Evolutionary conservation across 2,329 filamentous ascomycete genomes (phyloP).

Genomic region (Ophiostoma sp.): DNA sequence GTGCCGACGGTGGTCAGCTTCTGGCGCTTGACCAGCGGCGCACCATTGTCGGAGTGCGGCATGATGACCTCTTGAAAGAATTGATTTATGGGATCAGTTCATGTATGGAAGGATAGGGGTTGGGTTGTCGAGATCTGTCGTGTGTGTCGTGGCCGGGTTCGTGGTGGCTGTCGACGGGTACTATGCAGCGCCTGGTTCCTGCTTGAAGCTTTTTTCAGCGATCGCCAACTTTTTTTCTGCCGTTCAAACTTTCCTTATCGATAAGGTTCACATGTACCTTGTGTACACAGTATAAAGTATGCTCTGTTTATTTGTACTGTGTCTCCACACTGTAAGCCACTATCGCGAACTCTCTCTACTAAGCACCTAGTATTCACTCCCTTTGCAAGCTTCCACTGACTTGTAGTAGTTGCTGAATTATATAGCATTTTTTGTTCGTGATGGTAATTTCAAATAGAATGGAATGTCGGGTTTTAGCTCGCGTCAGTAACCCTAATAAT

Average conservation of each 20-base stretch:
- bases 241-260: constrained; percentile 21
- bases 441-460: too few species aligned
- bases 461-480: too few species aligned
- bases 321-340: not conserved
- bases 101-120: not conserved
- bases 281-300: not conserved
- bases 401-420: too few species aligned
- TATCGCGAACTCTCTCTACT: too few species aligned
- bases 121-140: not conserved
- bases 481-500: too few species aligned
- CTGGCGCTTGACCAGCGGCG: constrained; percentile 70
- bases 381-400: too few species aligned
- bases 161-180: not conserved
- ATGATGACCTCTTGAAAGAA: constrained; percentile 34
- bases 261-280: constrained; percentile 1
- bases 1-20: constrained; percentile 46
- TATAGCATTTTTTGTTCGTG: too few species aligned
- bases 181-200: not conserved
- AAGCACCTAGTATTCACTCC: too few species aligned
- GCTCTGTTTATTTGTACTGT: not conserved
- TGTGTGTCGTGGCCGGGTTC: not conserved
- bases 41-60: constrained; percentile 52
- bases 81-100: not conserved
- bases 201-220: constrained; percentile 8
- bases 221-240: constrained; percentile 23